A percentile compares a stretch with the other conserved stretches of the same genome.
Evolutionary conservation across 73 alveolate genomes (phyloP).

Genomic region (Paramecium sonneborni): DNA sequence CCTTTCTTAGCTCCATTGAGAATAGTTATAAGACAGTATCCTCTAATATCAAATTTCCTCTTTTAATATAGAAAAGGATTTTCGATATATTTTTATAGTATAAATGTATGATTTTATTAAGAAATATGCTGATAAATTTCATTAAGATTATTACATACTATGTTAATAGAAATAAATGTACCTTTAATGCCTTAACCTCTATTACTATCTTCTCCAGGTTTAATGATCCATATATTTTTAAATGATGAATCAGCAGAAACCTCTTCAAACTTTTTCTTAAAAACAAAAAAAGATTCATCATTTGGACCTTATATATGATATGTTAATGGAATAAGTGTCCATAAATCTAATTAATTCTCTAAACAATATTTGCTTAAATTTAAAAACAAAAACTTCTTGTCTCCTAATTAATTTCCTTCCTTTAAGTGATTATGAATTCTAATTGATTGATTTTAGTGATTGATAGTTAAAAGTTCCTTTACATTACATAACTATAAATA

Average conservation of each 20-base stretch:
- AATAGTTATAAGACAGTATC: constrained; percentile 82
- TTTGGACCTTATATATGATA: constrained; percentile 80
- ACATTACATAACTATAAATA: background rate
- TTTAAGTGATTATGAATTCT: constrained; percentile 71
- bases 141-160: constrained; percentile 2
- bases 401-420: constrained; percentile 74
- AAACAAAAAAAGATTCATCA: constrained; percentile 69
- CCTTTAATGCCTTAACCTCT: constrained; percentile 72
- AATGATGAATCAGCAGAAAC: background rate
- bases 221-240: constrained; percentile 66
- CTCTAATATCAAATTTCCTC: constrained; percentile 95
- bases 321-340: constrained; percentile 77
- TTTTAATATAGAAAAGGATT: constrained; percentile 90
- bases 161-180: background rate
- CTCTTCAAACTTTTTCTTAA: constrained; percentile 55
- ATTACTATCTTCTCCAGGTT: constrained; percentile 74
- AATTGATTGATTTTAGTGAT: background rate
- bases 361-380: constrained; percentile 78
- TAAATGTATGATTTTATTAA: constrained; percentile 71
- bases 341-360: constrained; percentile 65
- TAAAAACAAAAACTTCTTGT: constrained; percentile 80
- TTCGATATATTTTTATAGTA: constrained; percentile 90
- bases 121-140: constrained; percentile 47
- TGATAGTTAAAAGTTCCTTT: background rate
- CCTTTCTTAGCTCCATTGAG: constrained; percentile 73